Conservation (phyloP, 164 flowering plant species). For the Euptelea pleiosperma region DNA sequence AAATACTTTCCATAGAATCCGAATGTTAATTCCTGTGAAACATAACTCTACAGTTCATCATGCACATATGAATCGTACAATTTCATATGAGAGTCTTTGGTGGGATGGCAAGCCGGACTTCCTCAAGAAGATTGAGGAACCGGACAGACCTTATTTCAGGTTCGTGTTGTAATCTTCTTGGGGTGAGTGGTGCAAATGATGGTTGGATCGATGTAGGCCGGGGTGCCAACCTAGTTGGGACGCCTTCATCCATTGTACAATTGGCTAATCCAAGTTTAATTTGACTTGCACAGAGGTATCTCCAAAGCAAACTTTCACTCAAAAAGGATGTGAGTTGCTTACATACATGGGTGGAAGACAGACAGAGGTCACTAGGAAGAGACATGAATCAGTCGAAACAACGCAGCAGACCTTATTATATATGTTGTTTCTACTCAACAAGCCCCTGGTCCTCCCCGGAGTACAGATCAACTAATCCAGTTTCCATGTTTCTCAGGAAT, state of each 20-base stretch:
- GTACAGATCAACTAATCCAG: slow-evolving; percentile 77
- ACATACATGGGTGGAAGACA: slow-evolving; percentile 7
- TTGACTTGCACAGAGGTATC: not conserved
- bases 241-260: too few species aligned
- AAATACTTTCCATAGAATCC: too few species aligned
- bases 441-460: slow-evolving; percentile 90
- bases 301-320: not conserved
- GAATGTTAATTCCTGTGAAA: too few species aligned
- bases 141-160: too few species aligned
- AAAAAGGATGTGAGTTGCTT: not conserved
- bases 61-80: slow-evolving; percentile 2
- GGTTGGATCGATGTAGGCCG: too few species aligned
- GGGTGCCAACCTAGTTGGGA: too few species aligned
- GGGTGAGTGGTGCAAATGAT: too few species aligned
- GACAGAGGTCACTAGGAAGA: too few species aligned
- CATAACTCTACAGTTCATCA: not conserved
- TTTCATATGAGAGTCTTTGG: too few species aligned
- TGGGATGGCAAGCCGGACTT: too few species aligned
- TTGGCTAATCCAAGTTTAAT: not conserved
- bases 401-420: not conserved
- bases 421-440: slow-evolving; percentile 37
- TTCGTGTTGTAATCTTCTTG: too few species aligned
- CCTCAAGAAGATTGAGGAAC: too few species aligned
- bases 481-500: slow-evolving; percentile 88
- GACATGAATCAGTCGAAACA: not conserved